A percentile compares a stretch with the other conserved stretches of the same genome.
These are phyloP conservation scores for Apocynum venetum DNA, from an alignment of 257 asterid genomes.

Conservation along the genomic window DNA sequence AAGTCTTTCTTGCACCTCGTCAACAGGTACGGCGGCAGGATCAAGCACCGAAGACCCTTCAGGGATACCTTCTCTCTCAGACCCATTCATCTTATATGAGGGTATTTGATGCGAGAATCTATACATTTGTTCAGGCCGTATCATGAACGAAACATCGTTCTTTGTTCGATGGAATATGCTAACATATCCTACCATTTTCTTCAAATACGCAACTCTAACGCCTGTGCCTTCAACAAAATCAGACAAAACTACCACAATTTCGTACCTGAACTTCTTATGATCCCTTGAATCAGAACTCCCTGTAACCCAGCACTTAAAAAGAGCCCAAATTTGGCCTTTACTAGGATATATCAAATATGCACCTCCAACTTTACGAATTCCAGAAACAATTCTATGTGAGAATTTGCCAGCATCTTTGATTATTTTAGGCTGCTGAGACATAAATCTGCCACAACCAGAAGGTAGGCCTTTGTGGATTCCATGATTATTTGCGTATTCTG, in stretches of 20 bases:
- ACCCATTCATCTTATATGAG: too few relatives aligned
- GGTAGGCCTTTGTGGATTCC: slow-evolving; percentile 48
- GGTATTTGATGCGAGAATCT: too few relatives aligned
- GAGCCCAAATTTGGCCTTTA: neutral
- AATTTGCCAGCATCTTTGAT: slow-evolving; percentile 23
- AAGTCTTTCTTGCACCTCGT: too few relatives aligned
- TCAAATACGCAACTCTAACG: too few relatives aligned
- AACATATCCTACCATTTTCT: neutral
- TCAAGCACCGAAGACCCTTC: neutral
- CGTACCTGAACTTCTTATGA: too few relatives aligned
- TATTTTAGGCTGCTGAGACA: slow-evolving; percentile 25
- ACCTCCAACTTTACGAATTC: slow-evolving; percentile 19
- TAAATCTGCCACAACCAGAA: slow-evolving; percentile 54
- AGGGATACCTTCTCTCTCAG: too few relatives aligned
- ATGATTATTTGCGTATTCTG: slow-evolving; percentile 21
- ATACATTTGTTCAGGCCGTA: too few relatives aligned
- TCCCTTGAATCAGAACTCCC: too few relatives aligned
- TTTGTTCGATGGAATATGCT: neutral
- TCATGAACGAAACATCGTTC: too few relatives aligned
- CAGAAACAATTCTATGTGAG: slow-evolving; percentile 41
- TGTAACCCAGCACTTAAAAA: neutral
- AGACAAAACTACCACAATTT: too few relatives aligned
- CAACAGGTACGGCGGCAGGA: neutral
- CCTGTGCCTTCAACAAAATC: too few relatives aligned
- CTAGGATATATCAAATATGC: neutral